A percentile compares a stretch with the other conserved stretches of the same genome.
These are phyloP conservation scores for Leptographium flavum DNA, from an alignment of 2,329 filamentous ascomycete species.

Conservation along the genomic window DNA sequence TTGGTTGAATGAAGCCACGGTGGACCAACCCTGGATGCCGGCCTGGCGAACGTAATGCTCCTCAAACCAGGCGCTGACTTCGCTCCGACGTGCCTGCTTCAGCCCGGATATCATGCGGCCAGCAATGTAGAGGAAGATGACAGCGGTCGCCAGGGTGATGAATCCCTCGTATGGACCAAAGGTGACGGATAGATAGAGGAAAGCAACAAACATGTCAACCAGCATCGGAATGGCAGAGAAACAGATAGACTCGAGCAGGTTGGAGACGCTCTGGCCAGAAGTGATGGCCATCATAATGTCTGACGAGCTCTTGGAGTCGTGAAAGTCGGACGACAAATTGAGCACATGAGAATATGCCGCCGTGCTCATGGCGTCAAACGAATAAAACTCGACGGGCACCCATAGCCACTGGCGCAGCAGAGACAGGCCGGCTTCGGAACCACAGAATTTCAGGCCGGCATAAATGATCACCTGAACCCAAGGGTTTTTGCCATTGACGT, in stretches of 20 bases:
- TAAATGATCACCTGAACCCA: conserved; percentile 40
- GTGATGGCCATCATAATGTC: conserved; percentile 44
- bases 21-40: conserved; percentile 44
- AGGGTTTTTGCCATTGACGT: conserved; percentile 29
- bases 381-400: conserved; percentile 43
- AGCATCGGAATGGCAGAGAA: conserved; percentile 46
- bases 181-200: conserved; percentile 42
- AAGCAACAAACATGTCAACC: conserved; percentile 43
- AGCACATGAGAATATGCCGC: conserved; percentile 46
- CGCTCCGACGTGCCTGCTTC: conserved; percentile 32
- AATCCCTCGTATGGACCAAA: conserved; percentile 49
- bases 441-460: conserved; percentile 33
- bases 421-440: conserved; percentile 39
- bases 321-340: conserved; percentile 46
- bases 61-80: conserved; percentile 38
- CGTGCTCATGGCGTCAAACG: conserved; percentile 35
- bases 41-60: conserved; percentile 41
- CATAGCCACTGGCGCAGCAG: conserved; percentile 41
- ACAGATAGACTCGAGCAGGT: conserved; percentile 41
- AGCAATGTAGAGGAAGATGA: conserved; percentile 40
- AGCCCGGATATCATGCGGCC: conserved; percentile 35
- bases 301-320: conserved; percentile 44
- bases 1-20: conserved; percentile 45
- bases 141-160: conserved; percentile 43
- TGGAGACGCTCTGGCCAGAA: conserved; percentile 37